A percentile compares a stretch with the other conserved stretches of the same genome.
These are phyloP conservation scores for Citrus hindsii DNA, from an alignment of 345 rosid genomes.

Conservation along the genomic window DNA sequence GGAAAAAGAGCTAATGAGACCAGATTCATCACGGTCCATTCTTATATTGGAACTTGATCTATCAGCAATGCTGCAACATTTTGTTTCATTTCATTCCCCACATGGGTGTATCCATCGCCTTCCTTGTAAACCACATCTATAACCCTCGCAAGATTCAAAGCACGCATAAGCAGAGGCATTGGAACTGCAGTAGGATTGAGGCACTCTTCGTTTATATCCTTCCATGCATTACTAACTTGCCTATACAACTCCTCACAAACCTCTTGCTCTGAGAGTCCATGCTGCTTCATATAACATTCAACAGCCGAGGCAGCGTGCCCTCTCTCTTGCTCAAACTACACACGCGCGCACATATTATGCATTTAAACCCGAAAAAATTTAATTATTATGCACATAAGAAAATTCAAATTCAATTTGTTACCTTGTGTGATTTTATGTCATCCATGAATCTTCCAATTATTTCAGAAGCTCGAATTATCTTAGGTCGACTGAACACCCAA, in stretches of 20 bases:
- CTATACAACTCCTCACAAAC: background rate
- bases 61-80: background rate
- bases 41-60: background rate
- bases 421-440: background rate
- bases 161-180: background rate
- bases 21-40: background rate
- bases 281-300: background rate
- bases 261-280: background rate
- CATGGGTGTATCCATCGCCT: background rate
- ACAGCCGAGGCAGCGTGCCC: background rate
- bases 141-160: background rate
- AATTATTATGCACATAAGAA: no score
- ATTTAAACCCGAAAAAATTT: no score
- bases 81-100: background rate
- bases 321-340: background rate
- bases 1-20: background rate
- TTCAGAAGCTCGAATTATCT: background rate
- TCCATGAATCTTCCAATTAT: background rate
- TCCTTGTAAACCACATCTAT: background rate
- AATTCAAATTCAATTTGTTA: background rate
- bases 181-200: background rate
- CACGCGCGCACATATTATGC: no score
- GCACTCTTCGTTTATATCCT: constrained; percentile 1
- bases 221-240: background rate
- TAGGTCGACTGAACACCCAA: background rate